These are phyloP conservation scores for Perkinsus marinus DNA, from an alignment of 169 alveolate genomes.

Conservation along the genomic window DNA sequence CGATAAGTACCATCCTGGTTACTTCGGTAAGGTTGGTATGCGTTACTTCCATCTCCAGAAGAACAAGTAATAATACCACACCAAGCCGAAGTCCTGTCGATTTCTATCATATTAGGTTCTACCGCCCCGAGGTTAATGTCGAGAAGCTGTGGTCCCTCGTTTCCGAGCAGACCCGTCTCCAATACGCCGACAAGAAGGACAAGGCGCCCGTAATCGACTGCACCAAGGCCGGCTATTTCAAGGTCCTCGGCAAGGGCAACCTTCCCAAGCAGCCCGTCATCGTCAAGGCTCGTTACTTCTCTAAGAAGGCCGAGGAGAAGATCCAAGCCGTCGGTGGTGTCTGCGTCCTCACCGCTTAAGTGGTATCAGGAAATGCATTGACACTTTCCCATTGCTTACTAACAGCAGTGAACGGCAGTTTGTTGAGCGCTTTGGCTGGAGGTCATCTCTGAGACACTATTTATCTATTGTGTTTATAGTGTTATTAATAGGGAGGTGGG, in stretches of 20 bases:
- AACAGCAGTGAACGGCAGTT: not conserved
- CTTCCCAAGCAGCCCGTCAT: conserved; percentile 81
- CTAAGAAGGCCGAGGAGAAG: conserved; percentile 90
- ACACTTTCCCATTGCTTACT: not conserved
- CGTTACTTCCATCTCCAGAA: conserved; percentile 84
- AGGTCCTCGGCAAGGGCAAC: conserved; percentile 95
- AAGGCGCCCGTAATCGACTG: conserved; percentile 93
- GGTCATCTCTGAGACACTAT: not conserved
- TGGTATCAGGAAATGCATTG: not conserved
- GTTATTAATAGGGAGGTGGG: not conserved
- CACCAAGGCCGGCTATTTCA: conserved; percentile 87
- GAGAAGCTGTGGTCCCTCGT: conserved; percentile 88
- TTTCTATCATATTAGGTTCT: not conserved
- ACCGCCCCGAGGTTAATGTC: conserved; percentile 79
- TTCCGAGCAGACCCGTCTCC: conserved; percentile 73
- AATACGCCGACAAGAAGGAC: conserved; percentile 55
- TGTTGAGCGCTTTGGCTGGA: not conserved
- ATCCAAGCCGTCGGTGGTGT: conserved; percentile 93
- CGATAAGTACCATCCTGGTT: conserved; percentile 94
- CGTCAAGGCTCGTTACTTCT: conserved; percentile 92
- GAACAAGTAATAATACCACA: conserved; percentile 56
- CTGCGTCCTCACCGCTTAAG: conserved; percentile 79
- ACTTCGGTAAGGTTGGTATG: conserved; percentile 97
- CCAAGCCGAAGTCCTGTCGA: no score
- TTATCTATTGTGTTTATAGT: not conserved